These are phyloP conservation scores for Tuber melanosporum DNA, from an alignment of 495 filamentous ascomycete genomes.

Conservation along the genomic window DNA sequence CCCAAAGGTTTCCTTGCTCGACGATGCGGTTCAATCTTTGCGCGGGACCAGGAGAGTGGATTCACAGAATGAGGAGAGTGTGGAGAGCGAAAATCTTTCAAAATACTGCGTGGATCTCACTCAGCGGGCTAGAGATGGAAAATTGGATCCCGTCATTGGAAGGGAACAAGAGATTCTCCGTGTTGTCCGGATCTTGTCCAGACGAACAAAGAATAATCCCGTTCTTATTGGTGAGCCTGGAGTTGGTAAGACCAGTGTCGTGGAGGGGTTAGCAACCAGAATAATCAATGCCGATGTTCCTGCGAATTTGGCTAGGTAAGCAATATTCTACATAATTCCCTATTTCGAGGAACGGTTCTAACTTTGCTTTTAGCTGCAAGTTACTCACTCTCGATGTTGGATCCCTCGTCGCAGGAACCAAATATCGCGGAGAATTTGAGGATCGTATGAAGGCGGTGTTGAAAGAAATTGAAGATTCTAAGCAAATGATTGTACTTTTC, in stretches of 20 bases:
- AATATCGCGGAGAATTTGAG: conserved; percentile 96
- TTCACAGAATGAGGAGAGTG: conserved; percentile 86
- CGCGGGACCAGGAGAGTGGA: conserved; percentile 87
- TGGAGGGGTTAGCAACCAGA: conserved; percentile 89
- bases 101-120: conserved; percentile 99
- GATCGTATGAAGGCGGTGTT: conserved; percentile 98
- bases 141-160: conserved; percentile 96
- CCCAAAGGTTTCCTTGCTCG: conserved; percentile 82
- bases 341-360: conserved; percentile 10
- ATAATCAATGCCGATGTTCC: conserved; percentile 96
- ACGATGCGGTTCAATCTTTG: conserved; percentile 79
- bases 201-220: conserved; percentile 97
- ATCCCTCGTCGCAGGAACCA: conserved; percentile 89
- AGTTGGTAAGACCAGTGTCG: conserved; percentile 97
- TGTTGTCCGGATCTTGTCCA: conserved; percentile 85
- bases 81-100: conserved; percentile 83
- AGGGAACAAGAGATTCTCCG: conserved; percentile 93
- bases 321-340: neutral
- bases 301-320: conserved; percentile 72
- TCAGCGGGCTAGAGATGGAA: conserved; percentile 83
- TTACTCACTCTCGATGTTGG: conserved; percentile 92
- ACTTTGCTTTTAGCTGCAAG: conserved; percentile 53
- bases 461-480: conserved; percentile 93
- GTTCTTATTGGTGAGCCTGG: conserved; percentile 93
- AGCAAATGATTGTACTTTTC: conserved; percentile 93